Conservation (phyloP, 2,329 filamentous ascomycete genomes). For the Rhexocercosporidium sp. region DNA sequence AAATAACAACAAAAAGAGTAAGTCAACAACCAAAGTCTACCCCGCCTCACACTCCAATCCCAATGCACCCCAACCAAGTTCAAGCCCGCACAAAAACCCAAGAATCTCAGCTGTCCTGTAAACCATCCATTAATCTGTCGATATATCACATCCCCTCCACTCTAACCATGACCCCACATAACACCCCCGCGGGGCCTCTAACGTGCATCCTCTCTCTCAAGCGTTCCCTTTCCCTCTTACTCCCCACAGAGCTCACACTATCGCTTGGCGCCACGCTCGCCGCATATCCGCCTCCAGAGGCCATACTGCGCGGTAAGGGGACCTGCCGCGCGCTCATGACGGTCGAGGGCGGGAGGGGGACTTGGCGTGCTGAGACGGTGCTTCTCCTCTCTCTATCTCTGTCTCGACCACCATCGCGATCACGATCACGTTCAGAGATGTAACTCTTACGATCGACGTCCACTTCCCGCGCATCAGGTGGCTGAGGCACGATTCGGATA, state of each 20-base stretch:
- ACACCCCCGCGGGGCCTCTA: conserved; percentile 16
- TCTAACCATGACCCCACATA: conserved; percentile 4
- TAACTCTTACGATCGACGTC: background rate
- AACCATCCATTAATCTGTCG: background rate
- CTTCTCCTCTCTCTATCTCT: conserved; percentile 14
- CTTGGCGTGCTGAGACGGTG: conserved; percentile 22
- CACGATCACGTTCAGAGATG: conserved; percentile 10
- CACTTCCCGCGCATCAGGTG: background rate
- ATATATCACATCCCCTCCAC: background rate
- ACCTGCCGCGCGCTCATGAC: conserved; percentile 27
- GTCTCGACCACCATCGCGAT: conserved; percentile 3
- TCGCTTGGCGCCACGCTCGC: conserved; percentile 63
- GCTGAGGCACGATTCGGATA: background rate
- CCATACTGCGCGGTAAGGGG: conserved; percentile 33
- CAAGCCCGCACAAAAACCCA: background rate
- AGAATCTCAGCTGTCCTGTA: background rate
- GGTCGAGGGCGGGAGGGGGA: conserved; percentile 27
- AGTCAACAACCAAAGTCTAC: background rate
- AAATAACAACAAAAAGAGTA: no score
- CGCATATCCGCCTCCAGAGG: conserved; percentile 47
- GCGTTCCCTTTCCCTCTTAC: conserved; percentile 37
- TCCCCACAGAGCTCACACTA: conserved; percentile 67
- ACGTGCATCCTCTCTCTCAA: conserved; percentile 33
- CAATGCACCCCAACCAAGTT: background rate
- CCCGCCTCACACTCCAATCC: background rate